These are phyloP conservation scores for Acanthamoeba royreba DNA, from an alignment of 208 protist species.

Conservation along the genomic window DNA sequence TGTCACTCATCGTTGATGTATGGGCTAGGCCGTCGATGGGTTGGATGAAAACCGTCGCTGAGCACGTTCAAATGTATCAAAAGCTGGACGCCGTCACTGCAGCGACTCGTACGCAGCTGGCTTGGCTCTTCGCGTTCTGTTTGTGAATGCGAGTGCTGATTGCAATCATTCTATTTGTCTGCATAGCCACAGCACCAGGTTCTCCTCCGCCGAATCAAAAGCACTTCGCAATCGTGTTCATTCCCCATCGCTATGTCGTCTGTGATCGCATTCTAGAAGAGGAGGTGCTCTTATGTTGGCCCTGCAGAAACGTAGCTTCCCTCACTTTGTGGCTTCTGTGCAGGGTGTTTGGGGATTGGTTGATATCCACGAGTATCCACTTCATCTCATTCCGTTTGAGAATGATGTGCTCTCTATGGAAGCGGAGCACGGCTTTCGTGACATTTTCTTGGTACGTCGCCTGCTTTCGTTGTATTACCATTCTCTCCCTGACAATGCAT, in stretches of 20 bases:
- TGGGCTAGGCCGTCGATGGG: neutral
- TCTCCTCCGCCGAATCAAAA: neutral
- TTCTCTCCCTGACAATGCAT: neutral
- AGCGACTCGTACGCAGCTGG: neutral
- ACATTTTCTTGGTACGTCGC: neutral
- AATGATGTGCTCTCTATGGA: constrained; percentile 21
- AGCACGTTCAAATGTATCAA: neutral
- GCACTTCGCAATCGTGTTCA: neutral
- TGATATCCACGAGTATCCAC: neutral
- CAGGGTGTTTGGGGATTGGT: constrained; percentile 15
- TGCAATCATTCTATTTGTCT: neutral
- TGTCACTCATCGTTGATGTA: neutral
- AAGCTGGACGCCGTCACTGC: neutral
- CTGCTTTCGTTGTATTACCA: neutral
- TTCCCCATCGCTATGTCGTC: neutral
- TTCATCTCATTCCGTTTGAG: neutral
- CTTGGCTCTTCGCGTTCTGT: too few relatives aligned
- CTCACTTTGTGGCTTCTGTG: neutral
- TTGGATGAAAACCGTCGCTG: neutral
- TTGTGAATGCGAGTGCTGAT: too few relatives aligned
- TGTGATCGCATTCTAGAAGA: neutral
- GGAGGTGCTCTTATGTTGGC: neutral
- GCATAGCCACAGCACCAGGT: neutral
- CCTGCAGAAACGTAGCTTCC: neutral
- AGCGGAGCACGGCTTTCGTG: neutral